Conservation (phyloP, 1,284 basidiomycete genomes). For the Vanrija humicola region DNA sequence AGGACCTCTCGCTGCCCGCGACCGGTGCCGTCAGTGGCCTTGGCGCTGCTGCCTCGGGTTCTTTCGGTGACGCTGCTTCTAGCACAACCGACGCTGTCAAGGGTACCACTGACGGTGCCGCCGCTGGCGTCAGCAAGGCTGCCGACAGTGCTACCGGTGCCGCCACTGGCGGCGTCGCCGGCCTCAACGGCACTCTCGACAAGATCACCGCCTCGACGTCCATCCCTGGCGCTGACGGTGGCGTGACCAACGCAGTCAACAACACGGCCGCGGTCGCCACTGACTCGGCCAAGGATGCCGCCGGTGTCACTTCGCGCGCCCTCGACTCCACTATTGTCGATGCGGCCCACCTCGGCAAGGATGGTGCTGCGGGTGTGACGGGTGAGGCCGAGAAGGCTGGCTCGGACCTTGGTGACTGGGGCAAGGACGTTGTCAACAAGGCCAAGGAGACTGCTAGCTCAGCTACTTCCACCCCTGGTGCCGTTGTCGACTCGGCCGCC, state of each 20-base stretch:
- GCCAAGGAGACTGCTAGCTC: not conserved
- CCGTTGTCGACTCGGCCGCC: not conserved
- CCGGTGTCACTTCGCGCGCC: not conserved
- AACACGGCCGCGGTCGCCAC: not conserved
- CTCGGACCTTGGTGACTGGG: too few species aligned
- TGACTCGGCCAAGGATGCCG: slow-evolving; percentile 1
- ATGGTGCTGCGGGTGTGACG: slow-evolving; percentile 4
- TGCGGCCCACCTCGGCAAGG: not conserved
- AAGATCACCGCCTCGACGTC: not conserved
- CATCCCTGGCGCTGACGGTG: not conserved
- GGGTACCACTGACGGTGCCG: too few species aligned
- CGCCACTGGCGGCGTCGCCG: slow-evolving; percentile 1
- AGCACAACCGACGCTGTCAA: not conserved
- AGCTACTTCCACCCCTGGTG: not conserved
- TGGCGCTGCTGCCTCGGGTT: not conserved
- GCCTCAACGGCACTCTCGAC: not conserved
- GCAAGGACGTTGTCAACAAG: slow-evolving; percentile 3
- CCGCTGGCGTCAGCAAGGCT: not conserved
- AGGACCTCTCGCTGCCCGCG: not conserved
- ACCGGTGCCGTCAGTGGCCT: not conserved
- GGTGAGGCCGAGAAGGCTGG: slow-evolving; percentile 12
- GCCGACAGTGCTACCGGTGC: not conserved
- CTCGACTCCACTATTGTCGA: not conserved
- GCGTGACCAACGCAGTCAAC: not conserved
- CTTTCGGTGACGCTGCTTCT: not conserved